phyloP scores from a whole-genome alignment of 2,329 filamentous ascomycete genomes.

The Neofusicoccum parvum region DNA sequence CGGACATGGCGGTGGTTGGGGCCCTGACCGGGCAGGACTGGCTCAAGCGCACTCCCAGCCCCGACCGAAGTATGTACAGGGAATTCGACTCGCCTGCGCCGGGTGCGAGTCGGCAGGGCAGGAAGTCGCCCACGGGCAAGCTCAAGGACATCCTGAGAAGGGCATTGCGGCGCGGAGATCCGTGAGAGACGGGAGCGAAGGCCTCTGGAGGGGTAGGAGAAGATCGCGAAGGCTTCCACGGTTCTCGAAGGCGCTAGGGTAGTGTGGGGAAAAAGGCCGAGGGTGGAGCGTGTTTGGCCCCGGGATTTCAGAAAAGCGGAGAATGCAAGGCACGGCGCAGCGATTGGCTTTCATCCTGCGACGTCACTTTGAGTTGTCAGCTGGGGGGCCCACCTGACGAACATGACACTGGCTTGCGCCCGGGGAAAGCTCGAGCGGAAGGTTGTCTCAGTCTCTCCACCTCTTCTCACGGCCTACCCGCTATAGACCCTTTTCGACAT shows the following conservation, averaged over 20 bases:
- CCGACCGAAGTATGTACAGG: constrained; percentile 24
- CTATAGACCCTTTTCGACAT: background rate
- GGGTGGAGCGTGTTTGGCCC: constrained; percentile 10
- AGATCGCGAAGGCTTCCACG: background rate
- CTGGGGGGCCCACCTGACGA: constrained; percentile 12
- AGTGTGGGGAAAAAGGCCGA: constrained; percentile 8
- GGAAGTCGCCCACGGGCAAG: constrained; percentile 4
- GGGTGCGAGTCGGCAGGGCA: background rate
- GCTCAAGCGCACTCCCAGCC: constrained; percentile 33
- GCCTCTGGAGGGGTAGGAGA: background rate
- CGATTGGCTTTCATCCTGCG: constrained; percentile 27
- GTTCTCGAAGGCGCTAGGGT: constrained; percentile 13
- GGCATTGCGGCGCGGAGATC: constrained; percentile 1
- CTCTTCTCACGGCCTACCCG: background rate
- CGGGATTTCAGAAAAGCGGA: constrained; percentile 19
- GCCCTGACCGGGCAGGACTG: constrained; percentile 25
- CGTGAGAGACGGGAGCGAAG: background rate
- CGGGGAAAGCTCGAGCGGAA: constrained; percentile 14
- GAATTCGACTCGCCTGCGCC: constrained; percentile 8
- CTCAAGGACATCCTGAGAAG: background rate
- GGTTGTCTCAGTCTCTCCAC: constrained; percentile 13
- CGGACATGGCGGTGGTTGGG: constrained; percentile 2
- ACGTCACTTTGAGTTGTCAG: constrained; percentile 18
- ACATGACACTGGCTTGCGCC: constrained; percentile 9
- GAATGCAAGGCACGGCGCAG: constrained; percentile 33